phyloP scores from a whole-genome alignment of 306 rosid genomes.

The Betula pendula region DNA sequence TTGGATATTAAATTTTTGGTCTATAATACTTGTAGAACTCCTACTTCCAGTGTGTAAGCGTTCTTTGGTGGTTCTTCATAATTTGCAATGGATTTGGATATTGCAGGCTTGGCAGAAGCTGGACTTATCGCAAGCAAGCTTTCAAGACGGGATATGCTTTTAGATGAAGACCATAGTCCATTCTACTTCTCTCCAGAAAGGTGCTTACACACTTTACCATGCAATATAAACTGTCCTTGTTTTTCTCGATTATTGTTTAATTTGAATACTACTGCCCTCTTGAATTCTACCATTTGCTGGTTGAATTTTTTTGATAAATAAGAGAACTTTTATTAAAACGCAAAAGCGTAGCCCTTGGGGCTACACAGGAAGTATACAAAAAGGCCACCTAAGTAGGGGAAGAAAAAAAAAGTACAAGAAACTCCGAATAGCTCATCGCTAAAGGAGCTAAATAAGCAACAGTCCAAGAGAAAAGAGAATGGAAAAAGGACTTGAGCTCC shows the following conservation, averaged over 20 bases:
- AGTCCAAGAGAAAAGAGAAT: too few relatives aligned
- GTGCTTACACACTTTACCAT: slow-evolving; percentile 28
- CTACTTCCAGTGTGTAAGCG: background rate
- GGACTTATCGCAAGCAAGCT: slow-evolving; percentile 96
- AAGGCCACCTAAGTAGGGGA: too few relatives aligned
- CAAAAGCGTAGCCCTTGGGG: too few relatives aligned
- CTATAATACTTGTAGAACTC: background rate
- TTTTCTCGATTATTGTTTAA: background rate
- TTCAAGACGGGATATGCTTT: slow-evolving; percentile 65
- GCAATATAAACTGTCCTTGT: background rate
- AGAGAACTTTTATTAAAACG: too few relatives aligned
- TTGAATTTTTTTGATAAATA: background rate
- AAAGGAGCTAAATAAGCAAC: too few relatives aligned
- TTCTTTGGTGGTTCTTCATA: background rate
- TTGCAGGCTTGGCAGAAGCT: slow-evolving; percentile 97
- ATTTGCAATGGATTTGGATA: slow-evolving; percentile 27
- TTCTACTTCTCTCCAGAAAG: slow-evolving; percentile 79
- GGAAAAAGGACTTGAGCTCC: too few relatives aligned
- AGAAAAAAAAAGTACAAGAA: too few relatives aligned
- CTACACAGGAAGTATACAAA: too few relatives aligned
- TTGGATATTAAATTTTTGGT: slow-evolving; percentile 20
- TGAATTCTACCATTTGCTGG: background rate
- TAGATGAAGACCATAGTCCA: slow-evolving; percentile 60
- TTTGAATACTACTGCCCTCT: background rate
- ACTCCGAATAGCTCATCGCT: too few relatives aligned